Percentiles rank a stretch among this genome's conserved stretches.
Conservation (phyloP, 2,329 filamentous ascomycete genomes). For the Phoma herbarum region DNA sequence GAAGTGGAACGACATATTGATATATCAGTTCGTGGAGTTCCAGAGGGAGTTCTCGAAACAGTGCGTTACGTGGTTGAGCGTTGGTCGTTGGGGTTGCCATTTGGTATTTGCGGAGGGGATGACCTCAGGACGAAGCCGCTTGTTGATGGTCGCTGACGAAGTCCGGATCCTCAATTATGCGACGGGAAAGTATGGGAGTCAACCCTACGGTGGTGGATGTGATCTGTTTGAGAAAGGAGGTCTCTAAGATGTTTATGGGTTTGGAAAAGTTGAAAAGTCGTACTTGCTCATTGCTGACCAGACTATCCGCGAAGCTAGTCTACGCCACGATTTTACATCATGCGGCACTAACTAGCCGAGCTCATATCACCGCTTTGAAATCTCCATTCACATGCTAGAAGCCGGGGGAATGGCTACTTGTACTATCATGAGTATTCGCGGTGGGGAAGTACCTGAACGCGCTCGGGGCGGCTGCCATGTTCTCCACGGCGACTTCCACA, state of each 20-base stretch:
- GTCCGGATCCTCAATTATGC: not conserved
- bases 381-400: not conserved
- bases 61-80: not conserved
- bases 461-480: too few species aligned
- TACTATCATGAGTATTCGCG: too few species aligned
- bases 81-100: not conserved
- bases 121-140: not conserved
- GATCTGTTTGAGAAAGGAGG: too few species aligned
- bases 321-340: not conserved
- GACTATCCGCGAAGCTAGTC: not conserved
- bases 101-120: not conserved
- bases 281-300: not conserved
- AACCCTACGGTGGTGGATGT: not conserved
- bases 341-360: not conserved
- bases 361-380: not conserved
- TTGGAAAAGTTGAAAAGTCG: not conserved
- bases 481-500: not conserved
- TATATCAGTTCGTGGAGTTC: constrained; percentile 3
- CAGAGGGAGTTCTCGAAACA: not conserved
- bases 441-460: too few species aligned
- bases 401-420: not conserved
- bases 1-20: not conserved
- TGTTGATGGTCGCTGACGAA: not conserved
- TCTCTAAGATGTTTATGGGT: not conserved
- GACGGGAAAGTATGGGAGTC: not conserved